phyloP scores from a whole-genome alignment of 768 basidiomycete genomes.

The Phanerochaete carnosa region DNA sequence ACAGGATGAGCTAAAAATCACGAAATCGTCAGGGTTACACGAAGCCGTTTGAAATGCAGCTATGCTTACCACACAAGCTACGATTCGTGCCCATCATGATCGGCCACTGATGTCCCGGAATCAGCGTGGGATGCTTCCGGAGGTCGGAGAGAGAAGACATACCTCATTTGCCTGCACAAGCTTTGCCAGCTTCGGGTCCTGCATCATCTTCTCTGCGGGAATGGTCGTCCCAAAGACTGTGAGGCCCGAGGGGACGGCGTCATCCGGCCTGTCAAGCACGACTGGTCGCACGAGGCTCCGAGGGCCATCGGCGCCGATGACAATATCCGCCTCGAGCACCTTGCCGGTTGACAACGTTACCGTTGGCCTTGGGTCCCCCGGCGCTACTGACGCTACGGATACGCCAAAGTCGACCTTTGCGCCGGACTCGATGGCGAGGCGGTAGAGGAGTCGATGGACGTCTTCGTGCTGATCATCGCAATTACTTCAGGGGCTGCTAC shows the following conservation, averaged over 20 bases:
- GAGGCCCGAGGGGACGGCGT: slow-evolving; percentile 24
- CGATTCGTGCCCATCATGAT: slow-evolving; percentile 27
- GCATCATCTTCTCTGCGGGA: slow-evolving; percentile 35
- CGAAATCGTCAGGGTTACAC: neutral
- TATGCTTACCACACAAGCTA: slow-evolving; percentile 22
- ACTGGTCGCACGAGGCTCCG: slow-evolving; percentile 37
- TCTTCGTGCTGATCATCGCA: slow-evolving; percentile 48
- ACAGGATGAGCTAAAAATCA: slow-evolving; percentile 20
- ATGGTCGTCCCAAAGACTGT: slow-evolving; percentile 45
- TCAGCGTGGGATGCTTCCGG: neutral
- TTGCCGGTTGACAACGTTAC: slow-evolving; percentile 38
- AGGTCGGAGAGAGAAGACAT: neutral
- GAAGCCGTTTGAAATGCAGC: neutral
- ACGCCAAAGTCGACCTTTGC: slow-evolving; percentile 36
- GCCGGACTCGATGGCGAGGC: slow-evolving; percentile 44
- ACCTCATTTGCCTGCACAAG: slow-evolving; percentile 31
- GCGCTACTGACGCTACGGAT: slow-evolving; percentile 1
- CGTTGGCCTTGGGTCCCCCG: slow-evolving; percentile 13
- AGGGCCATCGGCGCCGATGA: slow-evolving; percentile 61
- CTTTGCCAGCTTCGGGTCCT: slow-evolving; percentile 36
- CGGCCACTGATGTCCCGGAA: slow-evolving; percentile 19
- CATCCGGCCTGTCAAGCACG: slow-evolving; percentile 31
- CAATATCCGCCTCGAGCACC: slow-evolving; percentile 43
- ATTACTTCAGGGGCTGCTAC: too few species aligned
- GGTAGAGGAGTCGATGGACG: slow-evolving; percentile 43